A percentile compares a stretch with the other conserved stretches of the same genome.
Conservation (phyloP, 805 yeast species). For the Deakozyma indianensis region DNA sequence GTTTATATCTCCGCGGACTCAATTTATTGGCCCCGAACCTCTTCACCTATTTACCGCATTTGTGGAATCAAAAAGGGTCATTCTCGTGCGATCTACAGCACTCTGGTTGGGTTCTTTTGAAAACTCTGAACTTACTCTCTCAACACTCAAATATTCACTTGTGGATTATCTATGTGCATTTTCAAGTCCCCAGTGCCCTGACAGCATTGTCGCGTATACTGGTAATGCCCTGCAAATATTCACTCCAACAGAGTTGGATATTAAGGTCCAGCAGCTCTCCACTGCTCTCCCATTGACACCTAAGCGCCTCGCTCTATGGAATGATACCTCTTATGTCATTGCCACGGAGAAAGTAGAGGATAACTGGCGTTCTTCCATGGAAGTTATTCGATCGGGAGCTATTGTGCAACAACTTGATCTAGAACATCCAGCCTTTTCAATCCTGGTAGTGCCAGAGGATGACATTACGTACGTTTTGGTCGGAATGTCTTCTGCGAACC, state of each 20-base stretch:
- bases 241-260: constrained; percentile 1
- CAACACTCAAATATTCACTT: constrained; percentile 31
- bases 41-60: constrained; percentile 33
- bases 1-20: constrained; percentile 46
- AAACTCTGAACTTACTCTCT: constrained; percentile 24
- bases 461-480: not conserved
- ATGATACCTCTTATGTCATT: constrained; percentile 23
- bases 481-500: not conserved
- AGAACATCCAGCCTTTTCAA: constrained; percentile 9
- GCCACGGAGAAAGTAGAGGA: constrained; percentile 6
- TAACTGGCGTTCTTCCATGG: constrained; percentile 41
- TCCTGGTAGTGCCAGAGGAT: not conserved
- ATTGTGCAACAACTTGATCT: constrained; percentile 33
- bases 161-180: constrained; percentile 36
- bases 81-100: constrained; percentile 38
- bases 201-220: constrained; percentile 51
- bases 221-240: constrained; percentile 40
- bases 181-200: constrained; percentile 44
- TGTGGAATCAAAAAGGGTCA: constrained; percentile 13
- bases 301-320: constrained; percentile 1
- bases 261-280: not conserved
- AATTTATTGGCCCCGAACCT: constrained; percentile 59
- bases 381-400: constrained; percentile 28
- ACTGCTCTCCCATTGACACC: not conserved
- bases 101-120: constrained; percentile 40